Conservation (phyloP, 176 grass and related monocot genomes). For the Oryza nivara region DNA sequence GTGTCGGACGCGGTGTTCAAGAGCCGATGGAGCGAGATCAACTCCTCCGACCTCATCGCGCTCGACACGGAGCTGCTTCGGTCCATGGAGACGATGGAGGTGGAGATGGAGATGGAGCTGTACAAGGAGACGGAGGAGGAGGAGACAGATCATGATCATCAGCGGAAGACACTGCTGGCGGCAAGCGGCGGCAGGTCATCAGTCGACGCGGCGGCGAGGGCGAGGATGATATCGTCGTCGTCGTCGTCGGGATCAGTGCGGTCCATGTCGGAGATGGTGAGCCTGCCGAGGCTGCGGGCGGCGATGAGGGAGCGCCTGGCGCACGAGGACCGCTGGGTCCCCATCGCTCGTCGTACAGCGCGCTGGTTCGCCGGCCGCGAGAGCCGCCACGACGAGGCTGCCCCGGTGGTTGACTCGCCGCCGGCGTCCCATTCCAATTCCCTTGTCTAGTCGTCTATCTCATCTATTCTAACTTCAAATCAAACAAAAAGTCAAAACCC, state of each 20-base stretch:
- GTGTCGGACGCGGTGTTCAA: conserved; percentile 77
- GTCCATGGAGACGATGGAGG: conserved; percentile 13
- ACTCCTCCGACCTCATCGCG: conserved; percentile 71
- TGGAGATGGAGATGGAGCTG: neutral
- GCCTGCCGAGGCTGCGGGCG: conserved; percentile 51
- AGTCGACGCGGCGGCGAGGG: conserved; percentile 28
- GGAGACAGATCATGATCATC: conserved; percentile 43
- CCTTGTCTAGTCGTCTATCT: neutral
- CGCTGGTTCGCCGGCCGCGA: conserved; percentile 60
- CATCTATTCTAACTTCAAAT: neutral
- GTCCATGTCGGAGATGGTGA: conserved; percentile 94
- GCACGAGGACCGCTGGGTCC: conserved; percentile 73
- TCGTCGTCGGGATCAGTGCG: conserved; percentile 34
- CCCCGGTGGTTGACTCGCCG: neutral
- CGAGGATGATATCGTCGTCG: conserved; percentile 37
- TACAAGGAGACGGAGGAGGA: neutral
- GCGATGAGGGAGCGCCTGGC: conserved; percentile 27
- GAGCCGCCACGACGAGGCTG: neutral
- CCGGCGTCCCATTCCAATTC: neutral
- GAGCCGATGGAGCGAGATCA: conserved; percentile 95
- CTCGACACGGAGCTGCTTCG: conserved; percentile 73
- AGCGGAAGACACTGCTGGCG: conserved; percentile 59
- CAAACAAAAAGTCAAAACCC: neutral
- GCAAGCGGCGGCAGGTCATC: neutral
- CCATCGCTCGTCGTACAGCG: conserved; percentile 80